These are phyloP conservation scores for Trichocladium antarcticum DNA, from an alignment of 495 filamentous ascomycete species.

Conservation along the genomic window DNA sequence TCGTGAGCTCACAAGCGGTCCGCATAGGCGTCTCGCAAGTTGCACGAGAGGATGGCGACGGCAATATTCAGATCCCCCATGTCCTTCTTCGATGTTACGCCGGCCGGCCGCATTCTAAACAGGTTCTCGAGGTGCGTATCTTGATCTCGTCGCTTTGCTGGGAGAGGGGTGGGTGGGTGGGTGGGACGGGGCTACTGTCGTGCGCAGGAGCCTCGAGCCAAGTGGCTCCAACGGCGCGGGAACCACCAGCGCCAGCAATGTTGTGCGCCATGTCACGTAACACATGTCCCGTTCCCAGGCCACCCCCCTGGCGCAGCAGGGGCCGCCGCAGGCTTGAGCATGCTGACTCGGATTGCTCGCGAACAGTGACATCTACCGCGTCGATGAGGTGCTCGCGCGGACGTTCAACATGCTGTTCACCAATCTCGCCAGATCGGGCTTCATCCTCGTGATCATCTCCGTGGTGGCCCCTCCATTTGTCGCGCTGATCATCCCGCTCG, in stretches of 20 bases:
- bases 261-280: constrained; percentile 11
- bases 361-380: constrained; percentile 78
- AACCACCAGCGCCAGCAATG: constrained; percentile 9
- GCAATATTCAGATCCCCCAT: constrained; percentile 97
- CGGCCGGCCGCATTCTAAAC: constrained; percentile 93
- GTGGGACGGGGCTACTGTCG: constrained; percentile 13
- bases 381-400: constrained; percentile 89
- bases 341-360: constrained; percentile 22
- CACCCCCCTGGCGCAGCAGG: constrained; percentile 5
- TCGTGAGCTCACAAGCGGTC: constrained; percentile 10
- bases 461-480: constrained; percentile 71
- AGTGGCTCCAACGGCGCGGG: constrained; percentile 14
- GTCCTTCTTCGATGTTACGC: constrained; percentile 98
- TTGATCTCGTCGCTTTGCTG: not conserved
- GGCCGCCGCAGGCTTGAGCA: constrained; percentile 2
- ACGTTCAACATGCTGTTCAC: constrained; percentile 91
- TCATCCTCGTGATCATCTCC: constrained; percentile 80
- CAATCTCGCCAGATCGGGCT: constrained; percentile 72
- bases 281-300: constrained; percentile 2
- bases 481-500: constrained; percentile 67
- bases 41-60: constrained; percentile 96
- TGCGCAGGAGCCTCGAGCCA: constrained; percentile 10
- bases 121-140: constrained; percentile 73
- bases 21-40: constrained; percentile 71
- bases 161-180: too few species aligned